phyloP scores from a whole-genome alignment of 1,284 basidiomycete species.

The Boletus mariae region DNA sequence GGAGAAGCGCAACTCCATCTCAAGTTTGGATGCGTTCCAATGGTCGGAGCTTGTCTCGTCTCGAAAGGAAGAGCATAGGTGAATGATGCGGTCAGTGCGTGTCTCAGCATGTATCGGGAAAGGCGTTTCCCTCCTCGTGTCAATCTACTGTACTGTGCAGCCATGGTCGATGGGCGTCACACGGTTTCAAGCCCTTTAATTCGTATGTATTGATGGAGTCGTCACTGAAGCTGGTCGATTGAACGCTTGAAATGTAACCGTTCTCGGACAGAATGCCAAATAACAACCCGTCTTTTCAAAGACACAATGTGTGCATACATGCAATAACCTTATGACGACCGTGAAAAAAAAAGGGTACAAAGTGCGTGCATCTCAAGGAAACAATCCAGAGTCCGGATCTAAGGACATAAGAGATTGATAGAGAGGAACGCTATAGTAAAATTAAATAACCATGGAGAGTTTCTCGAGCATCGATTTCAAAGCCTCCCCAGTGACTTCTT shows the following conservation, averaged over 20 bases:
- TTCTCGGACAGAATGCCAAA: not conserved
- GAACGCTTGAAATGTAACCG: conserved; percentile 6
- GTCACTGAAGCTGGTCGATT: conserved; percentile 5
- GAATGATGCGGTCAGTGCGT: conserved; percentile 1
- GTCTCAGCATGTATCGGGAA: not conserved
- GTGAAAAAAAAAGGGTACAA: conserved; percentile 18
- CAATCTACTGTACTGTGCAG: not conserved
- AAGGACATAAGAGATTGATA: conserved; percentile 20
- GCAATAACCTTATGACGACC: conserved; percentile 6
- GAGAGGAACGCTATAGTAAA: conserved; percentile 15
- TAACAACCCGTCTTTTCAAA: conserved; percentile 1
- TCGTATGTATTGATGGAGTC: conserved; percentile 8
- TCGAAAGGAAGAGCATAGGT: conserved; percentile 28
- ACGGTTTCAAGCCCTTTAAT: not conserved
- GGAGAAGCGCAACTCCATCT: conserved; percentile 33
- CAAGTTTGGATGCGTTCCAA: conserved; percentile 32
- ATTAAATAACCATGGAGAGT: conserved; percentile 3
- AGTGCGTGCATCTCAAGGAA: conserved; percentile 18
- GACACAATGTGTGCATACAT: conserved; percentile 16
- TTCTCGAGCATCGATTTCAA: conserved; percentile 56
- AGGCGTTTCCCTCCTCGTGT: not conserved
- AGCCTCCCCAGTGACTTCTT: conserved; percentile 50
- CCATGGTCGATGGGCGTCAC: not conserved
- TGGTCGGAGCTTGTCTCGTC: conserved; percentile 33
- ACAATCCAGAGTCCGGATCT: conserved; percentile 31